These are phyloP conservation scores for Pseudoneurospora amorphoporcata DNA, from an alignment of 495 filamentous ascomycete genomes.

Conservation along the genomic window DNA sequence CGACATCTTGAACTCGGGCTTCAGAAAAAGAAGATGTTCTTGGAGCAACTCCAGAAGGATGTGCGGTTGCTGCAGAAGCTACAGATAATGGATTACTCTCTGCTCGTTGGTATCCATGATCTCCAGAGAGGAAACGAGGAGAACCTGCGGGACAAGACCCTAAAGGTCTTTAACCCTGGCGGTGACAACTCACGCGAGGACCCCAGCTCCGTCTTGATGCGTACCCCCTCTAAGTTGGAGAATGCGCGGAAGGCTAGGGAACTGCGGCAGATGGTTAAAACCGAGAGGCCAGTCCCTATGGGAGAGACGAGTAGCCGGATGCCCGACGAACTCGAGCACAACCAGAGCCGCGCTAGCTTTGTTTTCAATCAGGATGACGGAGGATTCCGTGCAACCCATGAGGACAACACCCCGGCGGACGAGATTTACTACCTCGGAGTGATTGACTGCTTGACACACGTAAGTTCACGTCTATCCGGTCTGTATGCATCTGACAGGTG, in stretches of 20 bases:
- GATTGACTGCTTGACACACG: constrained; percentile 94
- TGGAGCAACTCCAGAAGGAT: constrained; percentile 80
- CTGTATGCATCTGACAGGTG: not conserved
- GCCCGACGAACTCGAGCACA: constrained; percentile 75
- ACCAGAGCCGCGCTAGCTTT: constrained; percentile 37
- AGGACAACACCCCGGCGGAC: constrained; percentile 72
- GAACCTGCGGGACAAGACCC: constrained; percentile 85
- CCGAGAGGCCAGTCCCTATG: constrained; percentile 84
- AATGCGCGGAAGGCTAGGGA: constrained; percentile 86
- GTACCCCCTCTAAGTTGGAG: constrained; percentile 92
- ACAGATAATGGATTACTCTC: constrained; percentile 98
- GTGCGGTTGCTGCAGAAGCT: constrained; percentile 74
- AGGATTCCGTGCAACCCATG: constrained; percentile 86
- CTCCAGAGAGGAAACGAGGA: constrained; percentile 83
- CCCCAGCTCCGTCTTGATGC: constrained; percentile 55
- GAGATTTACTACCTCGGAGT: constrained; percentile 97
- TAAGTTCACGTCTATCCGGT: constrained; percentile 35
- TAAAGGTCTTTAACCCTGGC: constrained; percentile 92
- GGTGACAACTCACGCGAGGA: constrained; percentile 50
- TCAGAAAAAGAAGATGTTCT: constrained; percentile 72
- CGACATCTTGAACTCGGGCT: constrained; percentile 80
- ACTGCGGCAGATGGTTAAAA: constrained; percentile 81
- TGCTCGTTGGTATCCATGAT: constrained; percentile 92
- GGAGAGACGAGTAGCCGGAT: constrained; percentile 73
- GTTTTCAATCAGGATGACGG: constrained; percentile 92